Evolutionary conservation across 2,329 filamentous ascomycete species (phyloP).

Genomic region (Microcyclospora pomicola): DNA sequence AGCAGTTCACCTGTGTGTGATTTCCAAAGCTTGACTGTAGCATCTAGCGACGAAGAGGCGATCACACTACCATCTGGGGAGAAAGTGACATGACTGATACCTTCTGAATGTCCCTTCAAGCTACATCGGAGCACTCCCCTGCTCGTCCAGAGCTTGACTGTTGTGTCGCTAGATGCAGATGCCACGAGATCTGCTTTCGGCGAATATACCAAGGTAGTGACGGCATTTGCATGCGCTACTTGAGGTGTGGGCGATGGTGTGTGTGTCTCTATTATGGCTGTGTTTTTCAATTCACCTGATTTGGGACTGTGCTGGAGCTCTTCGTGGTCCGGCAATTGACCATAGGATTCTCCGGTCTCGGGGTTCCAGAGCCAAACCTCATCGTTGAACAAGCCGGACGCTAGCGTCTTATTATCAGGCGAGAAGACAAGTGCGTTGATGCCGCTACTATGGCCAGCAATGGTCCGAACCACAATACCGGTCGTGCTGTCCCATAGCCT

Average conservation of each 20-base stretch:
- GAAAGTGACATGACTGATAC: conserved; percentile 1
- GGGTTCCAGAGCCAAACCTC: conserved; percentile 4
- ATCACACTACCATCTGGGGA: conserved; percentile 1
- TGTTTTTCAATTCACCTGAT: no score
- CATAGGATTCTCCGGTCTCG: background rate
- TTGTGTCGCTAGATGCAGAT: background rate
- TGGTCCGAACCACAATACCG: background rate
- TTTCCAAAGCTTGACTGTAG: conserved; percentile 10
- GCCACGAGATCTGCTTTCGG: background rate
- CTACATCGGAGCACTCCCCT: conserved; percentile 1
- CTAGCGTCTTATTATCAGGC: background rate
- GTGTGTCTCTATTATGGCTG: no score
- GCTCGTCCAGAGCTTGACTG: conserved; percentile 2
- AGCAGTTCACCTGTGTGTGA: conserved; percentile 1
- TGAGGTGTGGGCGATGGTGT: no score
- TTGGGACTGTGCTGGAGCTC: no score
- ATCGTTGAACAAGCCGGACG: background rate
- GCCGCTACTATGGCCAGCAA: background rate
- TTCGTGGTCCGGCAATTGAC: background rate
- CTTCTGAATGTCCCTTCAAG: background rate
- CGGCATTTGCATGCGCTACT: background rate
- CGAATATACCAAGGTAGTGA: background rate
- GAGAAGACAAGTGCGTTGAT: background rate
- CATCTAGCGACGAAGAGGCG: conserved; percentile 1
- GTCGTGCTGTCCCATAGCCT: background rate